Evolutionary conservation across 805 yeast species (phyloP), one percentile per base, ranked within the genome.

Genomic region (Wickerhamiella parazyma): DNA sequence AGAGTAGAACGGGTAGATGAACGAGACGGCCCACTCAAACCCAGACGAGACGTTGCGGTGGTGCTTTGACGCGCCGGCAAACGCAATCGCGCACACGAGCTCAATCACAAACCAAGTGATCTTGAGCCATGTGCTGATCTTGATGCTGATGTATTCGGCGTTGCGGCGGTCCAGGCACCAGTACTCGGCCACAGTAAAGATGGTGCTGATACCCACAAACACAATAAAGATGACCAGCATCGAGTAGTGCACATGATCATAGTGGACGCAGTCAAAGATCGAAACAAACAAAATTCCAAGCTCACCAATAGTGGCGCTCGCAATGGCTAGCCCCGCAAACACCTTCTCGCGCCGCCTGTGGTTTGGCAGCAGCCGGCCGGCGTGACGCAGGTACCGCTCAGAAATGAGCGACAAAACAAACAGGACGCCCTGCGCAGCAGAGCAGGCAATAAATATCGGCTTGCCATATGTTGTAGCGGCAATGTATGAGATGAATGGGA

Each of bases 1-100:
- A 50, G 78, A 72, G 48, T 81, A 66, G 26, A 78, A 53, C 3
- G 94, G 91, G 57, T 81, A 87, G 76, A 83, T 78, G 61, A 78
- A 87, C n/a, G 89, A 77, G 35, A 87, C 61, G 3, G 77, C 57
- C 97, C 97, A 89, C 62, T 89, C 97, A 56, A 80, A 75, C 17
- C 69, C 65, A 0, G 86, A 86, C 33, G 70, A 64, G 3, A 71
- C 71, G 49, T 70, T 65, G 31, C 62, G 55, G 21, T 67, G 66
- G 10, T 59, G 57, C 57, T 57, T 54, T 41, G 63, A 55, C 22
- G 51, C 44, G 16, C 50, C 45, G 3, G 60, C 68, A 50, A 84
- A 89, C 25, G 73, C 68, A 20, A 80, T 60, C 2, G 89, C 94
- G 55, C 82, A 70, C 0, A 66, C 73, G 14, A 78, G 64, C 1